Percentiles rank a stretch among this genome's conserved stretches.
Conservation (phyloP, 2,329 filamentous ascomycete genomes). For the Metarhizium brunneum region DNA sequence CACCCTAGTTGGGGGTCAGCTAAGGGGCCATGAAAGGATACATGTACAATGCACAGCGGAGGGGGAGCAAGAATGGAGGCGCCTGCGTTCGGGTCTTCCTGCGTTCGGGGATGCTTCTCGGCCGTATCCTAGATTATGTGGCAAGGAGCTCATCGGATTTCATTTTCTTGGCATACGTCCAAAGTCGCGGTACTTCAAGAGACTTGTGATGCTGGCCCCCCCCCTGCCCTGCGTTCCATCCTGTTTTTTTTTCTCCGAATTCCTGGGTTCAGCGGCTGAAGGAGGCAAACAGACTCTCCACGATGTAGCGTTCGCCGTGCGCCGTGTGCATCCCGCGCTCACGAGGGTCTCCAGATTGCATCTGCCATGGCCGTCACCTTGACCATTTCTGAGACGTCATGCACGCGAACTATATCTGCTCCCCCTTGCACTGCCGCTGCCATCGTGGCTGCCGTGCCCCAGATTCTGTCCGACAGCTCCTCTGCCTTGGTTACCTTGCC, state of each 20-base stretch:
- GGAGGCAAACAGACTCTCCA: background rate
- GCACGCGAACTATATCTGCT: constrained; percentile 85
- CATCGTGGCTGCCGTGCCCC: constrained; percentile 84
- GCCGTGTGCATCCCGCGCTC: background rate
- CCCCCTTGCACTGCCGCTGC: constrained; percentile 78
- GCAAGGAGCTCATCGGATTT: constrained; percentile 1
- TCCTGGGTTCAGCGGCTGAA: constrained; percentile 1
- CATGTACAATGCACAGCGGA: background rate
- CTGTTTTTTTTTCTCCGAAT: background rate
- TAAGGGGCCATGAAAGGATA: background rate
- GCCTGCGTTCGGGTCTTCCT: background rate
- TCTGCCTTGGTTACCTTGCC: constrained; percentile 70
- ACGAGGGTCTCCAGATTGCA: constrained; percentile 63
- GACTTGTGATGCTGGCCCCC: background rate
- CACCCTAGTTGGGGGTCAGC: background rate
- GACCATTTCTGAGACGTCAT: constrained; percentile 81
- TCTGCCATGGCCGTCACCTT: constrained; percentile 81
- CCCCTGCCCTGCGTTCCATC: background rate
- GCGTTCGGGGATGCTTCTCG: constrained; percentile 2
- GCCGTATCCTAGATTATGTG: background rate
- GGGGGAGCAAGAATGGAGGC: background rate
- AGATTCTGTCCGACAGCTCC: constrained; percentile 60
- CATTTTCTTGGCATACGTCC: constrained; percentile 4
- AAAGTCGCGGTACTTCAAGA: constrained; percentile 6
- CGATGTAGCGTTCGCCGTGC: background rate